A percentile compares a stretch with the other conserved stretches of the same genome.
Evolutionary conservation across 257 asterid species (phyloP).

Genomic region (Rehmannia glutinosa): DNA sequence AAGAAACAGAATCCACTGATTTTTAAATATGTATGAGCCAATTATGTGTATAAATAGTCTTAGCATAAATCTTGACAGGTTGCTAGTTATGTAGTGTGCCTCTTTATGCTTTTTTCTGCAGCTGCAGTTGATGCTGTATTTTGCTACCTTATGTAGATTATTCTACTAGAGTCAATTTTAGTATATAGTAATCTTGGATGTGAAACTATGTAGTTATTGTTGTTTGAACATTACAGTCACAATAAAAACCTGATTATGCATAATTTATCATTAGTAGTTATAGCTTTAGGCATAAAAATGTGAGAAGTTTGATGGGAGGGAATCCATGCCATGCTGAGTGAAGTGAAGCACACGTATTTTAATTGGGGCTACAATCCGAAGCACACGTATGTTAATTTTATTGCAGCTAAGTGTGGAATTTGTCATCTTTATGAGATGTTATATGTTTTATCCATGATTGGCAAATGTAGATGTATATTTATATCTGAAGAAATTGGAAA

Average conservation of each 20-base stretch:
- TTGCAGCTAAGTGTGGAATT: no score
- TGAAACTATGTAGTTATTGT: no score
- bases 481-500: no score
- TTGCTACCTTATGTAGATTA: background rate
- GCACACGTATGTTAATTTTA: no score
- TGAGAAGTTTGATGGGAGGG: no score
- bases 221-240: background rate
- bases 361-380: no score
- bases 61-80: background rate
- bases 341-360: no score
- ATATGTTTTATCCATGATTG: no score
- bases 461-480: no score
- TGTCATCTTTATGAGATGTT: no score
- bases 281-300: no score
- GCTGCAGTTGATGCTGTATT: constrained; percentile 5
- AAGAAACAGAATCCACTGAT: background rate
- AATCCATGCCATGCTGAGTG: no score
- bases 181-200: background rate
- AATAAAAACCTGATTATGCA: background rate
- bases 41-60: background rate
- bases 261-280: background rate
- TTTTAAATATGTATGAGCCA: background rate
- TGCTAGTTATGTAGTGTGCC: background rate
- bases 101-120: background rate
- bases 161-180: background rate